Evolutionary conservation across 2,329 filamentous ascomycete genomes (phyloP).

Genomic region (Cladosporium sphaerospermum): DNA sequence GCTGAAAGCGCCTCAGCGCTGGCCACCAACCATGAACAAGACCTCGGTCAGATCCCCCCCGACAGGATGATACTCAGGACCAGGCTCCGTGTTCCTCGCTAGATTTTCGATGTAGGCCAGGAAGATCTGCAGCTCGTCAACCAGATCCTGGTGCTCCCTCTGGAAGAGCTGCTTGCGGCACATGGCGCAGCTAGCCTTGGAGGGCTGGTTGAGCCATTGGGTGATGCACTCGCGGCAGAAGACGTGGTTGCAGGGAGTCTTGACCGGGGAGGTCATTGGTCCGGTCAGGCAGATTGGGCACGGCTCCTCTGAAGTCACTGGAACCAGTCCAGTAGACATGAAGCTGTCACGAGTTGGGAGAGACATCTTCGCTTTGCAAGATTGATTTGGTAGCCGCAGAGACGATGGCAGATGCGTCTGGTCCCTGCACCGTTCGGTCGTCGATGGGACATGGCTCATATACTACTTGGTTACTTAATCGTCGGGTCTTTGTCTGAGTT

Average conservation of each 20-base stretch:
- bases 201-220: constrained; percentile 1
- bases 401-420: not conserved
- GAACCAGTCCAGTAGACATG: constrained; percentile 3
- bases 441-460: not conserved
- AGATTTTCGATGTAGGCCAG: too few species aligned
- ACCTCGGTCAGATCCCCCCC: too few species aligned
- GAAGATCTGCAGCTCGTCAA: too few species aligned
- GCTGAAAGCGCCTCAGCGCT: too few species aligned
- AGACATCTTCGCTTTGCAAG: constrained; percentile 1
- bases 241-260: constrained; percentile 3
- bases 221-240: constrained; percentile 10
- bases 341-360: not conserved
- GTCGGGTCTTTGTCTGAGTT: not conserved
- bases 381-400: not conserved
- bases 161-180: not conserved
- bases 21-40: too few species aligned
- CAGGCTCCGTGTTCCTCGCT: too few species aligned
- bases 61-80: too few species aligned
- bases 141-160: too few species aligned
- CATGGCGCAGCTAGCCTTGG: not conserved
- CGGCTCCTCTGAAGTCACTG: not conserved
- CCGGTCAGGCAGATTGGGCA: not conserved
- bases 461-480: not conserved
- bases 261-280: not conserved
- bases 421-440: not conserved